Evolutionary conservation across 805 yeast genomes (phyloP).

Genomic region (Yarrowia divulgata): DNA sequence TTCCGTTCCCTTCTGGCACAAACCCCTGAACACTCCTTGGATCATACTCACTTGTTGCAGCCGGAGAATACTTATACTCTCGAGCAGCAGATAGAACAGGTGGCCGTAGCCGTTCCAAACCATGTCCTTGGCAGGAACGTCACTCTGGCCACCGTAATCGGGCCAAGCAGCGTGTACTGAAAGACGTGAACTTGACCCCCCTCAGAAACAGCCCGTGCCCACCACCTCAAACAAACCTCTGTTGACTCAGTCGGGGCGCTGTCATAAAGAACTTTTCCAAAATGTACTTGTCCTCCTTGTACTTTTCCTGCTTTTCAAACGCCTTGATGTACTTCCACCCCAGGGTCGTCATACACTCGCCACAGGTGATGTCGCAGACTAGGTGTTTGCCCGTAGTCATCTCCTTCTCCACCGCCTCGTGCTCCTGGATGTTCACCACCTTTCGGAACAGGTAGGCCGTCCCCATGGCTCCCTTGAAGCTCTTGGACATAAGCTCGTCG

Average conservation of each 20-base stretch:
- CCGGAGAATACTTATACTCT: not conserved
- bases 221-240: slow-evolving; percentile 3
- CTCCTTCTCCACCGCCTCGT: slow-evolving; percentile 52
- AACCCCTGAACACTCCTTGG: no score
- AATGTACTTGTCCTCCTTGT: slow-evolving; percentile 68
- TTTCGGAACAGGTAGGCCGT: slow-evolving; percentile 60
- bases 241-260: not conserved
- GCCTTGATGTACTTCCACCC: slow-evolving; percentile 72
- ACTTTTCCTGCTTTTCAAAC: slow-evolving; percentile 56
- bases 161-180: no score
- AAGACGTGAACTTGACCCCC: no score
- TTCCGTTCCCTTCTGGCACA: no score
- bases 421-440: slow-evolving; percentile 57
- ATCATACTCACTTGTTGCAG: slow-evolving; percentile 10
- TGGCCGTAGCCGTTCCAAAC: no score
- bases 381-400: slow-evolving; percentile 69
- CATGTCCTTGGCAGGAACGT: not conserved
- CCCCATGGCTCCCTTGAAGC: slow-evolving; percentile 64
- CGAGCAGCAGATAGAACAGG: not conserved
- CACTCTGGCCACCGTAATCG: not conserved
- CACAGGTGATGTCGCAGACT: slow-evolving; percentile 65
- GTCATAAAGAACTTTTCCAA: slow-evolving; percentile 52
- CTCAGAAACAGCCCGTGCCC: not conserved
- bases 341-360: slow-evolving; percentile 59
- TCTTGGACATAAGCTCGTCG: slow-evolving; percentile 53